Percentiles rank a stretch among this genome's conserved stretches.
Conservation (phyloP, 2,329 filamentous ascomycete genomes). For the Beauveria medogensis region DNA sequence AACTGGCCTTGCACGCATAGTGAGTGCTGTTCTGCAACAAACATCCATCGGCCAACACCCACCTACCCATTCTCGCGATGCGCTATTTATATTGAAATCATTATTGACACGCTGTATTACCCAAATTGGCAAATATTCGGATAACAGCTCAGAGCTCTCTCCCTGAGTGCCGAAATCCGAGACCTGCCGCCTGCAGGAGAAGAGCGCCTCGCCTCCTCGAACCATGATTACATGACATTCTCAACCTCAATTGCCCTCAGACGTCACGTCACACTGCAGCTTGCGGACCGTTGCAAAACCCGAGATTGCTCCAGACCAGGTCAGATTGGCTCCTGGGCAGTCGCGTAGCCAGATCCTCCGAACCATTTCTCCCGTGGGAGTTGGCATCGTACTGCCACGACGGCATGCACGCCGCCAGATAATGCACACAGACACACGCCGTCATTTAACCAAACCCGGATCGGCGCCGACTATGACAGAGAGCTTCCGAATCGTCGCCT, state of each 20-base stretch:
- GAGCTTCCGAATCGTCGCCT: not conserved
- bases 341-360: not conserved
- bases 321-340: not conserved
- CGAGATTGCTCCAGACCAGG: constrained; percentile 5
- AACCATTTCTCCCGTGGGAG: not conserved
- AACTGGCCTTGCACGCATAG: not conserved
- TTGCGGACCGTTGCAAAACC: constrained; percentile 3
- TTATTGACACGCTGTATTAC: no score
- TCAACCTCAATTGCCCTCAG: not conserved
- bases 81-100: not conserved
- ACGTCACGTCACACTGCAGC: constrained; percentile 8
- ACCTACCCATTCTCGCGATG: not conserved
- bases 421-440: not conserved
- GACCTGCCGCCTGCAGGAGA: not conserved
- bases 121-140: not conserved
- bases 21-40: not conserved
- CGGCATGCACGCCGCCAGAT: constrained; percentile 4
- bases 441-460: constrained; percentile 1
- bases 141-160: not conserved
- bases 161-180: not conserved
- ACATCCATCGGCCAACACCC: not conserved
- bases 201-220: not conserved
- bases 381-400: not conserved
- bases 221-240: not conserved
- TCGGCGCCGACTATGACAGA: constrained; percentile 5